phyloP scores from a whole-genome alignment of 2,329 filamentous ascomycete species.

The Leptographium wingfieldii region DNA sequence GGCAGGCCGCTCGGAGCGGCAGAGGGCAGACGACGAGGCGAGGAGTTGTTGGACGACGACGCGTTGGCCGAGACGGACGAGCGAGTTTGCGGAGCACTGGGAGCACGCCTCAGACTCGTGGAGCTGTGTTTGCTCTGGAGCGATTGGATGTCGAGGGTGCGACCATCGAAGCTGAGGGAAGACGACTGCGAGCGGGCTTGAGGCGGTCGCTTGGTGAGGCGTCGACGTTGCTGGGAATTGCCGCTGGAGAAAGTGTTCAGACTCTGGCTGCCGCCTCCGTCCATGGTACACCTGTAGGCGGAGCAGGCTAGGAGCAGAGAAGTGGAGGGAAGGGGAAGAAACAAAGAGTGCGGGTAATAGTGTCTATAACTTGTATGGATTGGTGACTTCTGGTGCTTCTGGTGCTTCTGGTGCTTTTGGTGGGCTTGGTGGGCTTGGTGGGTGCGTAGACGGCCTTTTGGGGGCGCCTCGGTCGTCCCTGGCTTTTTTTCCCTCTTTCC shows the following conservation, averaged over 20 bases:
- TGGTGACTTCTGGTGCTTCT: background rate
- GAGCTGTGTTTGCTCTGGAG: constrained; percentile 52
- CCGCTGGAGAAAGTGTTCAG: constrained; percentile 30
- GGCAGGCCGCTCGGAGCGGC: constrained; percentile 16
- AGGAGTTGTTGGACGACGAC: constrained; percentile 30
- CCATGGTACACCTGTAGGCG: constrained; percentile 27
- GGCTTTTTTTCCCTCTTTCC: background rate
- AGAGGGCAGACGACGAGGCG: constrained; percentile 32
- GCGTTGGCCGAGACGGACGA: constrained; percentile 30
- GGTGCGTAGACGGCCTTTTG: background rate
- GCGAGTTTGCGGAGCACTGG: constrained; percentile 42
- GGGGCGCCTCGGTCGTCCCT: background rate
- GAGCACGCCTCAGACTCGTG: constrained; percentile 46
- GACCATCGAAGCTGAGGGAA: constrained; percentile 38
- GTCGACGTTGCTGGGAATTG: constrained; percentile 39
- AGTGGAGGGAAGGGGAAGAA: background rate
- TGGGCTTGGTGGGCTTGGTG: background rate
- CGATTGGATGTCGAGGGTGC: constrained; percentile 39
- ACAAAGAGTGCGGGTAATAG: background rate
- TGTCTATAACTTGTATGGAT: background rate
- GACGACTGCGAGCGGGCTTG: constrained; percentile 34
- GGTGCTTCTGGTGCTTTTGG: background rate
- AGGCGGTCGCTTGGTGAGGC: constrained; percentile 50
- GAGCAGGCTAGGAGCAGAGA: constrained; percentile 3
- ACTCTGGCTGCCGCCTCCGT: constrained; percentile 20